Evolutionary conservation across 164 flowering plant species (phyloP).

Genomic region (Vitis rupestris): DNA sequence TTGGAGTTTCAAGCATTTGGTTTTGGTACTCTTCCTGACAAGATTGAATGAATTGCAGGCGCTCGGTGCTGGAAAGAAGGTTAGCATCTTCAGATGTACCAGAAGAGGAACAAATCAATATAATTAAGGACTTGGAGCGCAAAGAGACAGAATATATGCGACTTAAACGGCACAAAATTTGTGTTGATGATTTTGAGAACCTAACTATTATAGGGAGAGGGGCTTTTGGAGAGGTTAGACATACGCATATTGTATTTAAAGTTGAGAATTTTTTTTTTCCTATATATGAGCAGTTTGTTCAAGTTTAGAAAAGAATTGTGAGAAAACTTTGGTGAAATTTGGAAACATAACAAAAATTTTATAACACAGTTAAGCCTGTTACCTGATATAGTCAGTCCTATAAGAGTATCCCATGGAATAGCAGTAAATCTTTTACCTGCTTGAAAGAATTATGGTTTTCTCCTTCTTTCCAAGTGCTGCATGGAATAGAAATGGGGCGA

Average conservation of each 20-base stretch:
- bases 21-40: slow-evolving; percentile 5
- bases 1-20: background rate
- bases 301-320: background rate
- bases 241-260: slow-evolving; percentile 4
- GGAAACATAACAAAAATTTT: no score
- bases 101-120: slow-evolving; percentile 75
- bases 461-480: no score
- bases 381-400: no score
- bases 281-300: background rate
- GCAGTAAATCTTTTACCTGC: no score
- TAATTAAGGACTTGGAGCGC: slow-evolving; percentile 84
- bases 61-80: slow-evolving; percentile 67
- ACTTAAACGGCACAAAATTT: slow-evolving; percentile 77
- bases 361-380: no score
- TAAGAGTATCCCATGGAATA: no score
- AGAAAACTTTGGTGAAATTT: background rate
- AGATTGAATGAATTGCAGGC: slow-evolving; percentile 46
- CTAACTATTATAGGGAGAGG: slow-evolving; percentile 94
- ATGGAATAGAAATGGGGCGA: no score
- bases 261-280: background rate
- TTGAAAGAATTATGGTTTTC: no score
- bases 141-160: slow-evolving; percentile 92
- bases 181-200: slow-evolving; percentile 90
- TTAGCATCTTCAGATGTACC: slow-evolving; percentile 79
- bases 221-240: slow-evolving; percentile 95